These are phyloP conservation scores for Alternaria arborescens DNA, from an alignment of 2,329 filamentous ascomycete genomes.

Conservation along the genomic window DNA sequence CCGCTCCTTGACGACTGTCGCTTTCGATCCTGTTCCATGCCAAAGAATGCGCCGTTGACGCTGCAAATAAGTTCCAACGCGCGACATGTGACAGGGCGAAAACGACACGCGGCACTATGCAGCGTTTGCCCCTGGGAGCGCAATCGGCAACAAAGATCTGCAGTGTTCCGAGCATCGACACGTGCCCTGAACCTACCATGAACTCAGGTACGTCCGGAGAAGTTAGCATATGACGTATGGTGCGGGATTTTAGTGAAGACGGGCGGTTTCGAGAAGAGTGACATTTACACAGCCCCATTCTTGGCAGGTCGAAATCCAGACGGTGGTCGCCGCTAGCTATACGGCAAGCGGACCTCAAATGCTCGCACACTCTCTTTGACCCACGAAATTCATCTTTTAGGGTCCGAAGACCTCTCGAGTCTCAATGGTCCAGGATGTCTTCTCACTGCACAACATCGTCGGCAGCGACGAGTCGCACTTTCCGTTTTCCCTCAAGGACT, in stretches of 20 bases:
- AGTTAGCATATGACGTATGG: constrained; percentile 13
- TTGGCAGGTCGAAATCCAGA: constrained; percentile 16
- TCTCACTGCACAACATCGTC: constrained; percentile 29
- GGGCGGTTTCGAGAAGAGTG: constrained; percentile 3
- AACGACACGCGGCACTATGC: constrained; percentile 4
- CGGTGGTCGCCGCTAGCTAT: constrained; percentile 22
- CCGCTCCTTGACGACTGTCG: not conserved
- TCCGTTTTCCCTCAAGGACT: constrained; percentile 33
- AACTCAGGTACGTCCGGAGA: constrained; percentile 1
- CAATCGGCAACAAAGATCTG: constrained; percentile 1
- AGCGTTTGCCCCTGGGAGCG: not conserved
- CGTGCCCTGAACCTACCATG: constrained; percentile 2
- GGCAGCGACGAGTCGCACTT: constrained; percentile 22
- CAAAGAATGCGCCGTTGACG: not conserved
- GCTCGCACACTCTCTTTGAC: constrained; percentile 12
- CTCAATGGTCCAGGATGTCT: constrained; percentile 35
- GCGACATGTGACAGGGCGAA: constrained; percentile 2
- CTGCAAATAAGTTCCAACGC: not conserved
- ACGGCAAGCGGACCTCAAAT: constrained; percentile 26
- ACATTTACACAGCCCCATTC: constrained; percentile 30
- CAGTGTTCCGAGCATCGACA: not conserved
- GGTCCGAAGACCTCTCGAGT: constrained; percentile 2
- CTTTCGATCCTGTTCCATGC: not conserved
- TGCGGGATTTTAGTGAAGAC: constrained; percentile 22
- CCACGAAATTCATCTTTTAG: constrained; percentile 4